Percentiles rank a stretch among this genome's conserved stretches.
Conservation (phyloP, 164 flowering plant species). For the Vitis labrusca region DNA sequence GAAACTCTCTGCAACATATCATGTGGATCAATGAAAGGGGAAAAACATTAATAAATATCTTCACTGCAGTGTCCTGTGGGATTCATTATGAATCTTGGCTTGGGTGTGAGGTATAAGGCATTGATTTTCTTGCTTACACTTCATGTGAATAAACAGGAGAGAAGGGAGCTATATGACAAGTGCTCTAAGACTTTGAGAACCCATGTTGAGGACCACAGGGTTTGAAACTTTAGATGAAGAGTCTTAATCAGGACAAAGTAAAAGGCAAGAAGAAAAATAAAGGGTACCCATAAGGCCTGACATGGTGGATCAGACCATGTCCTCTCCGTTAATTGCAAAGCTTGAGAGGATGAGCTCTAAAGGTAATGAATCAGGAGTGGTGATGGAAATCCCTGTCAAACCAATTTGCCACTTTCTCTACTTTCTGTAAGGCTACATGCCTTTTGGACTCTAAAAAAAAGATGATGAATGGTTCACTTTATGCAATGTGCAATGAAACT, state of each 20-base stretch:
- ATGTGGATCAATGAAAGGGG: too few species aligned
- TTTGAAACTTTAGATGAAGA: conserved; percentile 1
- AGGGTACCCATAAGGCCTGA: conserved; percentile 5
- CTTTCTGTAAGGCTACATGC: too few species aligned
- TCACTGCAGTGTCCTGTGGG: too few species aligned
- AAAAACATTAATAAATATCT: too few species aligned
- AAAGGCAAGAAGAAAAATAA: background rate
- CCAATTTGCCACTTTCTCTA: too few species aligned
- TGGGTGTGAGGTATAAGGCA: background rate
- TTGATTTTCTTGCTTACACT: background rate
- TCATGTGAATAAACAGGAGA: conserved; percentile 1
- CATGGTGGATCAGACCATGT: conserved; percentile 9
- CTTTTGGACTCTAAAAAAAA: too few species aligned
- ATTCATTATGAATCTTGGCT: background rate
- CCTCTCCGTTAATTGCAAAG: background rate
- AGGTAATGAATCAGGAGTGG: too few species aligned
- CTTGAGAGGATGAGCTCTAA: background rate
- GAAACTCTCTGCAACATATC: too few species aligned
- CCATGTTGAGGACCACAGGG: conserved; percentile 7
- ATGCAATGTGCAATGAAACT: background rate
- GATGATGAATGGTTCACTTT: conserved; percentile 8
- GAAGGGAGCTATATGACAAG: too few species aligned
- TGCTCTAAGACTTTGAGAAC: background rate
- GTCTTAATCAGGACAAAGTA: conserved; percentile 11
- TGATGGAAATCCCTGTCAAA: too few species aligned